Conservation (phyloP, 1,284 basidiomycete genomes). For the Blastosporella zonata region DNA sequence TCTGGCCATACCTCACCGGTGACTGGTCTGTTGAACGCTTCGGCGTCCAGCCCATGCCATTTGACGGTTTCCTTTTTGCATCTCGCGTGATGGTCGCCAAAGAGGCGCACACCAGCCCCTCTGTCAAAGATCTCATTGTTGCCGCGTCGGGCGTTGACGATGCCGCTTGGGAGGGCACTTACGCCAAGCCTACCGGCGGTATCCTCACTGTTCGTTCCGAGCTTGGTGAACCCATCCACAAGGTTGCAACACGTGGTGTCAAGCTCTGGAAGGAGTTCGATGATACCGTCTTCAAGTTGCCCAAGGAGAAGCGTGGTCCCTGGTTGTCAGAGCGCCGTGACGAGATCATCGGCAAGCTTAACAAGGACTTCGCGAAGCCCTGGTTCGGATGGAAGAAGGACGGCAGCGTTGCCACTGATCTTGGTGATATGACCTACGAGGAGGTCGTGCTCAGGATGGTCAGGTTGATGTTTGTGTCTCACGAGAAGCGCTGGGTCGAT, state of each 20-base stretch:
- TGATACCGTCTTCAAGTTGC: constrained; percentile 90
- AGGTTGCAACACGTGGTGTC: constrained; percentile 94
- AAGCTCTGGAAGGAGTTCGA: constrained; percentile 99
- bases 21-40: constrained; percentile 89
- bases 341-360: constrained; percentile 90
- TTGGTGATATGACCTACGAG: constrained; percentile 98
- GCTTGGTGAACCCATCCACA: constrained; percentile 98
- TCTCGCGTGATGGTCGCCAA: constrained; percentile 98
- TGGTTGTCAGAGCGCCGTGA: constrained; percentile 89
- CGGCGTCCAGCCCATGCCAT: constrained; percentile 95
- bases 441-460: constrained; percentile 92
- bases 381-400: constrained; percentile 97
- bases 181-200: constrained; percentile 91
- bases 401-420: constrained; percentile 78
- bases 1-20: constrained; percentile 96
- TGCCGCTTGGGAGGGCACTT: constrained; percentile 92
- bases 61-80: constrained; percentile 95
- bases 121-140: constrained; percentile 96
- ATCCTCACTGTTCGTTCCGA: constrained; percentile 97
- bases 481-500: constrained; percentile 95
- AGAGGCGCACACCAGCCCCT: constrained; percentile 92
- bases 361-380: constrained; percentile 94
- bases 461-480: constrained; percentile 88
- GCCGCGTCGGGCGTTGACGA: constrained; percentile 93
- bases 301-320: constrained; percentile 89